Conservation (phyloP, 2,329 filamentous ascomycete genomes). For the Nemania sp. region DNA sequence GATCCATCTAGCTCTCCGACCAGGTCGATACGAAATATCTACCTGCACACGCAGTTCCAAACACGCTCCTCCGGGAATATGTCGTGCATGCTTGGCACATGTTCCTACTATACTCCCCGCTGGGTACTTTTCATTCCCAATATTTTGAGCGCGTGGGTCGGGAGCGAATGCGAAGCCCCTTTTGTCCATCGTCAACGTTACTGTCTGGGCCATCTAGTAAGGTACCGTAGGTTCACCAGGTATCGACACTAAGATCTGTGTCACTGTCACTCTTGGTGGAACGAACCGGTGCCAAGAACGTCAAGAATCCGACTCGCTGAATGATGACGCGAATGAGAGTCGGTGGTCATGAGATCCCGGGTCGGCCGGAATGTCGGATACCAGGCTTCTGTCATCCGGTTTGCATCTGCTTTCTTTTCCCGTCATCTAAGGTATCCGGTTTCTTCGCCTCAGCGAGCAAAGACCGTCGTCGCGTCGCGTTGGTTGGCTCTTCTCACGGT, state of each 20-base stretch:
- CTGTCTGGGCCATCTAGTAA: not conserved
- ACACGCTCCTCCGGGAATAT: constrained; percentile 18
- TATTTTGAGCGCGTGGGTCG: constrained; percentile 10
- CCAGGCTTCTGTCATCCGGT: not conserved
- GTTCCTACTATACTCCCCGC: constrained; percentile 4
- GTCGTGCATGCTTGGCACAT: constrained; percentile 12
- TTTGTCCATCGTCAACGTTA: not conserved
- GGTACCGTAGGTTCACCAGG: too few relatives aligned
- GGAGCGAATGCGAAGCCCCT: not conserved
- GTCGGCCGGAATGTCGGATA: constrained; percentile 4
- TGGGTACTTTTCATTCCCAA: constrained; percentile 2
- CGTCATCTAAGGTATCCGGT: not conserved
- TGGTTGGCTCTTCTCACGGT: constrained; percentile 10
- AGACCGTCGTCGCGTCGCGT: not conserved
- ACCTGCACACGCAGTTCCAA: not conserved
- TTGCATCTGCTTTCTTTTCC: not conserved
- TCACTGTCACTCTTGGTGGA: not conserved
- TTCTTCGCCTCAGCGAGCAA: not conserved
- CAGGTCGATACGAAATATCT: not conserved
- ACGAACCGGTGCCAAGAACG: not conserved
- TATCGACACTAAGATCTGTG: not conserved
- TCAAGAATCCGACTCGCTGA: constrained; percentile 7
- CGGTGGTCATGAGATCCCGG: not conserved
- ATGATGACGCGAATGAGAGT: not conserved
- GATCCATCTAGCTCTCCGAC: too few relatives aligned